A percentile compares a stretch with the other conserved stretches of the same genome.
phyloP scores from a whole-genome alignment of 495 filamentous ascomycete species.

The Hypoxylon fragiforme region DNA sequence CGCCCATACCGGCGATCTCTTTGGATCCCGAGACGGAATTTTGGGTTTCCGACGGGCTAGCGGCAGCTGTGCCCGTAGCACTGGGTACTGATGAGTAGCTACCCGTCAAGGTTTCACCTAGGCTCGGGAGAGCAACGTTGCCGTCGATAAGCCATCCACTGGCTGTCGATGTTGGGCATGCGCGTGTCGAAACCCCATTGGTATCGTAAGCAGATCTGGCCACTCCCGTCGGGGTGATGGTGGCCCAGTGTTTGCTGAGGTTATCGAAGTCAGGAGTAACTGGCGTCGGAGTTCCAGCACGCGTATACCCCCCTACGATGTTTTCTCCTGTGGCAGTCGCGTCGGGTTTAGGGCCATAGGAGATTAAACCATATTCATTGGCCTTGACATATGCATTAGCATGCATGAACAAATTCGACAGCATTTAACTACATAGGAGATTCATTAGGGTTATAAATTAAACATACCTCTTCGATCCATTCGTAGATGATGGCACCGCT shows the following conservation, averaged over 20 bases:
- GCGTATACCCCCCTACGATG: conserved; percentile 66
- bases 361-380: conserved; percentile 84
- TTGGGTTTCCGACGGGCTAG: conserved; percentile 30
- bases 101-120: conserved; percentile 58
- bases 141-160: conserved; percentile 74
- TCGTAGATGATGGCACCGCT: conserved; percentile 86
- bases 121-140: conserved; percentile 65
- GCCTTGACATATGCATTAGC: too few relatives aligned
- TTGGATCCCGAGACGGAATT: conserved; percentile 49
- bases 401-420: too few relatives aligned
- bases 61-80: conserved; percentile 29
- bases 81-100: conserved; percentile 34
- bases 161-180: conserved; percentile 70
- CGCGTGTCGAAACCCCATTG: conserved; percentile 57
- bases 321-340: conserved; percentile 52
- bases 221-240: conserved; percentile 68
- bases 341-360: conserved; percentile 64
- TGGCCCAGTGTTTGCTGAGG: conserved; percentile 76
- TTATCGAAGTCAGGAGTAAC: conserved; percentile 77
- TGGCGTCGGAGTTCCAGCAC: conserved; percentile 73
- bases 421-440: too few relatives aligned
- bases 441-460: too few relatives aligned
- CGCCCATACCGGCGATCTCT: conserved; percentile 58
- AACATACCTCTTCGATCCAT: conserved; percentile 89
- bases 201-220: conserved; percentile 65